phyloP scores from a whole-genome alignment of 139 green algal genomes.

The Desmodesmus armatus region DNA sequence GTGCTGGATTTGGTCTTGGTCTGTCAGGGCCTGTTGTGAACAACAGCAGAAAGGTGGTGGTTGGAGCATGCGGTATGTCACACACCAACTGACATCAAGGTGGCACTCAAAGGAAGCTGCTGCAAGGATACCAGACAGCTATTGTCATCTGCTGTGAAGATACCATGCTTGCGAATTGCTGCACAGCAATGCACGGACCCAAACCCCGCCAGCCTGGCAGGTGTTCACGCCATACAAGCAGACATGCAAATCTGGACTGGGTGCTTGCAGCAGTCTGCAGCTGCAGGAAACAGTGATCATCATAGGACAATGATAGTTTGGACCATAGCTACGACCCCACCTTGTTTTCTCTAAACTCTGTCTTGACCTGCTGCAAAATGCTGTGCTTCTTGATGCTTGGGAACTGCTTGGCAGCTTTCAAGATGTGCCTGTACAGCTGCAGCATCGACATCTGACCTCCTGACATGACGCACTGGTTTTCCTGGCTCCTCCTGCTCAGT shows the following conservation, averaged over 20 bases:
- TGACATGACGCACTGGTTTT: too few species aligned
- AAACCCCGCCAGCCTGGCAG: not conserved
- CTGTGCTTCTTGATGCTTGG: slow-evolving; percentile 74
- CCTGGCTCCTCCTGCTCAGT: too few species aligned
- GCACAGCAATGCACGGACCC: not conserved
- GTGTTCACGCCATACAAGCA: too few species aligned
- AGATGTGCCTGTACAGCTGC: slow-evolving; percentile 78
- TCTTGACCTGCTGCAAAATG: slow-evolving; percentile 78
- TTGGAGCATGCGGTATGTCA: not conserved
- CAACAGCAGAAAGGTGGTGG: not conserved
- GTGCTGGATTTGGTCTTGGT: slow-evolving; percentile 49
- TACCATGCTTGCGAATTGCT: not conserved
- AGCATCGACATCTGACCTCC: slow-evolving; percentile 54
- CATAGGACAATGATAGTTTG: not conserved
- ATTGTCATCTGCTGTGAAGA: not conserved
- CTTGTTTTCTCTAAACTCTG: slow-evolving; percentile 79
- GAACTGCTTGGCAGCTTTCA: slow-evolving; percentile 80
- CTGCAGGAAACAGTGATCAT: not conserved
- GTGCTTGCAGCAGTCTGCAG: not conserved
- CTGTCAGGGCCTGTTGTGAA: slow-evolving; percentile 52
- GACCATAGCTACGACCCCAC: slow-evolving; percentile 32
- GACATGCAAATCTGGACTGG: not conserved
- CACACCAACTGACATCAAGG: not conserved
- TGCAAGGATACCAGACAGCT: not conserved
- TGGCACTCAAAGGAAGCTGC: not conserved